Base-by-base conservation (phyloP, 2,329 filamentous ascomycete species). In the Hypoxylon sp. region DNA sequence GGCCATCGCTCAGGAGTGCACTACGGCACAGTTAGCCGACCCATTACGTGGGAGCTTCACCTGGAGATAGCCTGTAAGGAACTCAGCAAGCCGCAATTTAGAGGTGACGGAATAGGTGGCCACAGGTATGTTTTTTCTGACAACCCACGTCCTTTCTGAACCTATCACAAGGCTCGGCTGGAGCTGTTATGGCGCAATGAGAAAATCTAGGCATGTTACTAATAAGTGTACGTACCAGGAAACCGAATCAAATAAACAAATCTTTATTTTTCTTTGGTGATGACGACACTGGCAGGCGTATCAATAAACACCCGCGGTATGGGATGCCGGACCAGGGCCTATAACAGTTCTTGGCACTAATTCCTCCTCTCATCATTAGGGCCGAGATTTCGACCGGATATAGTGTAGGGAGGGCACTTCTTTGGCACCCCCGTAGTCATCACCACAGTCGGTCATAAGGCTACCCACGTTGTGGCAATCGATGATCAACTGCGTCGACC, bases 301-400 rank as follows among this genome's bases (percentile, higher is more conserved):
- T 48, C 45, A 53, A 65, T 61, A 55, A n/a, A 63, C 43, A 19
- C 14, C 46, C 27, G 25, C 16, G 48, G 47, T 59, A 50, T 61
- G 64, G 56, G 47, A 66, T 68, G 59, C 68, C 61, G 66, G 57
- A 54, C 58, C 41, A 63, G 55, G 48, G 45, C 58, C 32, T 64
- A 64, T 63, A 59, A n/a, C 6, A 25, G n/a, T 7, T 47, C 66
- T 70, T 69, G 66, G 68, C 68, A 46, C 21, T 56, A 4, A 45
- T 61, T 65, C 55, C 55, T 63, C 58, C 58, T 59, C 55, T 58
- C 53, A 60, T 61, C 60, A 70, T 69, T 70, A 70, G 55, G 63
- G 56, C 66, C 68, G 68, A 69, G 45, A 70, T 69, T 69, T 70
- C 43, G 68, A 51, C 68, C 68, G 68, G 58, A 63, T 70, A 70